phyloP scores from a whole-genome alignment of 257 asterid species.

The Rehmannia glutinosa region DNA sequence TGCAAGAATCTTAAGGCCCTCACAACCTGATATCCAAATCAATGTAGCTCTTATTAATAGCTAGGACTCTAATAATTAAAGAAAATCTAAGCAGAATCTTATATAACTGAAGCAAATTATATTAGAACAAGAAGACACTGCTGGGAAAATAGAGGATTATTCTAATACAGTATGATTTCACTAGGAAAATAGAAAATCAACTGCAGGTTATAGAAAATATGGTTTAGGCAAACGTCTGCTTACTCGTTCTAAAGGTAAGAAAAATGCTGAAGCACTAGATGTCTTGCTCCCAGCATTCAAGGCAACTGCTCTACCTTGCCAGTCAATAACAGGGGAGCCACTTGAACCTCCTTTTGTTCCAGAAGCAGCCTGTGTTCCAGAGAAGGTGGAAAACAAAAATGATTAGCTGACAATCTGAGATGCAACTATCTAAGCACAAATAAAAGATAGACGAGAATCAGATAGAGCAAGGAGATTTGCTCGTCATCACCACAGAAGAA shows the following conservation, averaged over 20 bases:
- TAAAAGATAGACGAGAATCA: not conserved
- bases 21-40: constrained; percentile 66
- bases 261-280: constrained; percentile 96
- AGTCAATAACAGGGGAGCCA: constrained; percentile 99
- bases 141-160: not conserved
- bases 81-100: not conserved
- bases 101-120: not conserved
- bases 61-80: not conserved
- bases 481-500: constrained; percentile 4
- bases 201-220: constrained; percentile 5
- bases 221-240: constrained; percentile 27
- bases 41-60: constrained; percentile 13
- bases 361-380: constrained; percentile 82
- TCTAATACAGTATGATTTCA: not conserved
- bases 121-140: not conserved
- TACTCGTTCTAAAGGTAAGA: constrained; percentile 97
- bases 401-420: not conserved
- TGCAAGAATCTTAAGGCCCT: constrained; percentile 83
- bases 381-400: constrained; percentile 12
- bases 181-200: not conserved
- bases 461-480: not conserved
- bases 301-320: constrained; percentile 99
- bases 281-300: constrained; percentile 99
- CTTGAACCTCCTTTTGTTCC: constrained; percentile 99
- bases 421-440: not conserved